Evolutionary conservation across 176 grass and related monocot species (phyloP).

Genomic region (Olyra latifolia): DNA sequence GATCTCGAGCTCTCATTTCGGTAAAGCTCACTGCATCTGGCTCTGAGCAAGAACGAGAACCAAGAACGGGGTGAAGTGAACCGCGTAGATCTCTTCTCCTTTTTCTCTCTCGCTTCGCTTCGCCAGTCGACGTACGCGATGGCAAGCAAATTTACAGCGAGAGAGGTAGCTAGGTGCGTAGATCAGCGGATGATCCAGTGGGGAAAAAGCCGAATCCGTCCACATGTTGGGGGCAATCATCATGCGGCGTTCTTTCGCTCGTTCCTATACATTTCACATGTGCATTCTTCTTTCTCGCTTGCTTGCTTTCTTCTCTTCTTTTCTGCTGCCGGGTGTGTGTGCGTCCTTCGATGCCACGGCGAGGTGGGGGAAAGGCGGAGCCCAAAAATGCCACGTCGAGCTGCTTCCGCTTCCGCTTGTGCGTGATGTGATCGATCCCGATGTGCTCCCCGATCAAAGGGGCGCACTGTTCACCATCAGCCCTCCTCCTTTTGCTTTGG

Average conservation of each 20-base stretch:
- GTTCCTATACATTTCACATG: constrained; percentile 36
- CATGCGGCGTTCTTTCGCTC: constrained; percentile 17
- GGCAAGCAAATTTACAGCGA: neutral
- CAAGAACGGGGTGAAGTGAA: neutral
- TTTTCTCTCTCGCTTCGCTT: neutral
- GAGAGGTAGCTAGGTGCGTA: no score
- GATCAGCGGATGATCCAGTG: no score
- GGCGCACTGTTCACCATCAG: neutral
- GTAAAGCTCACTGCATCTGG: neutral
- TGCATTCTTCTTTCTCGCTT: neutral
- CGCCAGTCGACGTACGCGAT: neutral
- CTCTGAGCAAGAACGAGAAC: neutral
- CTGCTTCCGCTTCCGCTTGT: neutral
- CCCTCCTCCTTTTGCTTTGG: constrained; percentile 19
- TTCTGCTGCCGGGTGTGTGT: neutral
- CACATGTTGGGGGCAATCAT: constrained; percentile 25
- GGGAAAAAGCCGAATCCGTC: constrained; percentile 24
- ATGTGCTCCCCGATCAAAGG: constrained; percentile 28
- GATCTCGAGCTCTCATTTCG: neutral
- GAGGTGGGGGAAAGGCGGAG: constrained; percentile 19
- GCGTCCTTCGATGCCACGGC: constrained; percentile 9
- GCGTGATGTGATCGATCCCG: constrained; percentile 39
- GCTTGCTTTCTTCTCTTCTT: neutral
- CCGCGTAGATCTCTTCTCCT: neutral
- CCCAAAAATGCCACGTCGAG: neutral